Percentiles rank a stretch among this genome's conserved stretches.
phyloP scores from a whole-genome alignment of 2,329 filamentous ascomycete species.

The Westerdykella ornata region DNA sequence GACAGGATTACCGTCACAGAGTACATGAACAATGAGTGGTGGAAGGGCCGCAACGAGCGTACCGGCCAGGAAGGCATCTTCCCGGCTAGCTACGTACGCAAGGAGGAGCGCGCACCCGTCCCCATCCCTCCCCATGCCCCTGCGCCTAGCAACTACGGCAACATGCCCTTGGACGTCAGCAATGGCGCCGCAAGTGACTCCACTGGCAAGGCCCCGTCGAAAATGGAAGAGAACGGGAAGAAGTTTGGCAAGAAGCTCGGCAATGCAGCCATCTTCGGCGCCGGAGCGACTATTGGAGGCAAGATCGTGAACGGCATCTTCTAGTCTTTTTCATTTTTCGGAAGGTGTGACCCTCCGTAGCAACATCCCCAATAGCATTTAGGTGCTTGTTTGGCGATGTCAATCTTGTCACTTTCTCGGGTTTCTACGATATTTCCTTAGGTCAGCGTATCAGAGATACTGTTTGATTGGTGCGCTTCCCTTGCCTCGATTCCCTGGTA shows the following conservation, averaged over 20 bases:
- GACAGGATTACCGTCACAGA: slow-evolving; percentile 76
- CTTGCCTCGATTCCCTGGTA: too few species aligned
- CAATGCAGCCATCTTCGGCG: slow-evolving; percentile 80
- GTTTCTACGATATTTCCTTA: background rate
- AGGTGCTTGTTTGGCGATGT: slow-evolving; percentile 23
- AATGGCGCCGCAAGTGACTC: slow-evolving; percentile 48
- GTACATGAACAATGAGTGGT: slow-evolving; percentile 97
- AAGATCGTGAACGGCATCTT: slow-evolving; percentile 91
- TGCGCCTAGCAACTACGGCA: slow-evolving; percentile 58
- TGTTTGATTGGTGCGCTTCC: too few species aligned
- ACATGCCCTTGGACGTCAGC: slow-evolving; percentile 70
- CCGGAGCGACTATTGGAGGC: slow-evolving; percentile 81
- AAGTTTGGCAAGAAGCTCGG: slow-evolving; percentile 96
- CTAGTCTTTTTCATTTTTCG: slow-evolving; percentile 44
- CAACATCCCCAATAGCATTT: slow-evolving; percentile 86
- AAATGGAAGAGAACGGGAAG: slow-evolving; percentile 72
- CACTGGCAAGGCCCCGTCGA: slow-evolving; percentile 52
- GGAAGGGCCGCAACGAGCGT: slow-evolving; percentile 79
- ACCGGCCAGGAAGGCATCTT: slow-evolving; percentile 88
- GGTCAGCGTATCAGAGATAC: too few species aligned
- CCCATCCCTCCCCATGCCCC: slow-evolving; percentile 33
- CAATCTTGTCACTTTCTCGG: background rate
- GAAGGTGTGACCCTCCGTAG: slow-evolving; percentile 82
- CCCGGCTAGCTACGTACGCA: slow-evolving; percentile 77
- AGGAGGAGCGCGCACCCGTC: slow-evolving; percentile 55